Base-by-base conservation (phyloP, 78 protist genomes). In the Polysphondylium violaceum region DNA sequence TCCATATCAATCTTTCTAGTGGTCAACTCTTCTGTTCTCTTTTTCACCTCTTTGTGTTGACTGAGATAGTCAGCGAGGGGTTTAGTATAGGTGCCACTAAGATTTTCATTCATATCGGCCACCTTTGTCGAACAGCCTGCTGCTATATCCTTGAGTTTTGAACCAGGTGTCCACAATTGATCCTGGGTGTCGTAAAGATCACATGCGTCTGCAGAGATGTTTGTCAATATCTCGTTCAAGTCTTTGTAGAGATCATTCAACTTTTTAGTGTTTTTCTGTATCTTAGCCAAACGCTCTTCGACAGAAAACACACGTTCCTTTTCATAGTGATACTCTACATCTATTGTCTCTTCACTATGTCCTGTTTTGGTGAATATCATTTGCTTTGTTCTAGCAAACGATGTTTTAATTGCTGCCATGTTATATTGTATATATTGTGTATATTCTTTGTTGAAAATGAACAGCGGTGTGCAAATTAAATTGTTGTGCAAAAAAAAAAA, bases 1-100 rank as follows among this genome's bases (percentile, higher is more conserved):
- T 88, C 94, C 94, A 88, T 88, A 61, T 88, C 94, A 0, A 88
- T 53, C 11, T 67, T 74, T 50, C 94, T 67, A 59, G 87, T 88
- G n/a, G 87, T 53, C 29, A 67, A 41, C 25, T 78, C 79, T 59
- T 88, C 94, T 44, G 74, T 53, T 21, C 91, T n/a, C 38, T 83
- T 83, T 38, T 50, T 58, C 3, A 61, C 38, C 29, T 67, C 91
- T 69, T 58, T 83, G 23, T 59, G 69, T 59, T 83, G 91, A n/a
- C 61, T 19, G 21, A 69, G 29, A 44, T 83, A 69, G 1, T 67
- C 79, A 1, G 21, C 2, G 12, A 83, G 43, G 38, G 91, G 91
- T 33, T 83, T 51, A 11, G 35, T 31, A 25, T 27, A 83, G 17
- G 74, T 38, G 41, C 36, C 72, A 0, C 0, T 29, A 5, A 40